Evolutionary conservation across 2,329 filamentous ascomycete species (phyloP), one percentile per base, ranked within the genome.

Genomic region (Neurospora sp.): DNA sequence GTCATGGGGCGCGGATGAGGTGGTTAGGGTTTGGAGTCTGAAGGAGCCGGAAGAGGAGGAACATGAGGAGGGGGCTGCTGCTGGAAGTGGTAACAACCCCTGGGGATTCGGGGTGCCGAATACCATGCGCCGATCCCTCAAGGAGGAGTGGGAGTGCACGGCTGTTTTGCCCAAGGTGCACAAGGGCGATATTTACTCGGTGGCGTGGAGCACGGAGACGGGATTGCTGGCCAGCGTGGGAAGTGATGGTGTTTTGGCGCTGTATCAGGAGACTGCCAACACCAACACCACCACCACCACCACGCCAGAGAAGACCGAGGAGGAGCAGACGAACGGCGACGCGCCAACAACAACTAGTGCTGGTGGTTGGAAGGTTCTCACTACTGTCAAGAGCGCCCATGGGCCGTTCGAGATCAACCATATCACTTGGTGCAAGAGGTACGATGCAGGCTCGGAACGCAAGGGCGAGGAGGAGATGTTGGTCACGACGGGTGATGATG

Each of bases 331-430:
- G 72, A 77, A 15, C 28, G 23, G 8, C 36, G 38, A 38, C 58
- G 66, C 23, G 40, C 68, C 19, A 28, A 70, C 17, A 73, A 70
- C 71, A 71, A 68, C 68, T 68, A n/a, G 70, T 62, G 66, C 67
- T 33, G 67, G 85, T 1, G 85, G 87, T 71, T 98, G 96, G 96
- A 83, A 84, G 7, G 80, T 95, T 3, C 77, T 97, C 17, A 87
- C 89, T 0, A 86, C 87, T n/a, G 78, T 91, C 1, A 84, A 90
- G 67, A 90, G 90, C 40, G 92, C 90, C 2, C 96, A 99, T 78
- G 94, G 93, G 0, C 92, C 96, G 2, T 97, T 95, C 77, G 96
- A 99, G 81, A 86, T 98, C 73, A 99, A 99, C 77, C 93, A 97
- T 79, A 86, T 96, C 67, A 89, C 88, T 1, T 99, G 96, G 96